phyloP scores from a whole-genome alignment of 768 basidiomycete genomes.

The Coprinellus aureogranulatus region DNA sequence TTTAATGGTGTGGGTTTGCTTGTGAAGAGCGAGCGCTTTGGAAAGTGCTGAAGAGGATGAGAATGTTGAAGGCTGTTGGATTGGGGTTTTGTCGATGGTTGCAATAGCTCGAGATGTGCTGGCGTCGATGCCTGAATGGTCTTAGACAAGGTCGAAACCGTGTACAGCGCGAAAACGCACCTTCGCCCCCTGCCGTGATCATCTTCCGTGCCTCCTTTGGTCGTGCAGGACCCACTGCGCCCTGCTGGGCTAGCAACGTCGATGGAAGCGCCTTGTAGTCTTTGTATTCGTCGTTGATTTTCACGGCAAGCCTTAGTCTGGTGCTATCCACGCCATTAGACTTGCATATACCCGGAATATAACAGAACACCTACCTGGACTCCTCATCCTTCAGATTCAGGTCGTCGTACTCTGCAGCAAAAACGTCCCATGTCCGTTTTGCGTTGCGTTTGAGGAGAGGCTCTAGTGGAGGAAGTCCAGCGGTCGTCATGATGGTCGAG shows the following conservation, averaged over 20 bases:
- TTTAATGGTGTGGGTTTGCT: slow-evolving; percentile 90
- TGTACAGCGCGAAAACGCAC: not conserved
- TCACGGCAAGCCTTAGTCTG: slow-evolving; percentile 73
- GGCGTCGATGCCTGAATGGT: slow-evolving; percentile 33
- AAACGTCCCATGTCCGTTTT: slow-evolving; percentile 72
- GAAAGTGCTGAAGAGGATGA: slow-evolving; percentile 65
- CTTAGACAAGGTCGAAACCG: not conserved
- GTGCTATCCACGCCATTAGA: slow-evolving; percentile 38
- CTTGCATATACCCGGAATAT: not conserved
- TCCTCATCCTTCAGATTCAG: slow-evolving; percentile 64
- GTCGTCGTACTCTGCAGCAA: slow-evolving; percentile 57
- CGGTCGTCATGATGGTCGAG: slow-evolving; percentile 34
- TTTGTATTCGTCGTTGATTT: slow-evolving; percentile 87
- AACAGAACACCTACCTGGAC: slow-evolving; percentile 49
- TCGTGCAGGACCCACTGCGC: slow-evolving; percentile 73
- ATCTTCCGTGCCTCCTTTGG: slow-evolving; percentile 59
- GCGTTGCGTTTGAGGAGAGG: slow-evolving; percentile 60
- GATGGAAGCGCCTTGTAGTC: slow-evolving; percentile 84
- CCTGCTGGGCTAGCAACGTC: slow-evolving; percentile 77
- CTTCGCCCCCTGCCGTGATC: slow-evolving; percentile 67
- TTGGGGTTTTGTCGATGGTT: slow-evolving; percentile 71
- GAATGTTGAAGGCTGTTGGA: slow-evolving; percentile 68
- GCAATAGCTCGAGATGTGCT: slow-evolving; percentile 70
- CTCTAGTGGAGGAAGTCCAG: slow-evolving; percentile 63
- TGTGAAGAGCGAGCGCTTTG: slow-evolving; percentile 88